Evolutionary conservation across 2,329 filamentous ascomycete species (phyloP), one percentile per base, ranked within the genome.

Genomic region (Microsporum ferrugineum): DNA sequence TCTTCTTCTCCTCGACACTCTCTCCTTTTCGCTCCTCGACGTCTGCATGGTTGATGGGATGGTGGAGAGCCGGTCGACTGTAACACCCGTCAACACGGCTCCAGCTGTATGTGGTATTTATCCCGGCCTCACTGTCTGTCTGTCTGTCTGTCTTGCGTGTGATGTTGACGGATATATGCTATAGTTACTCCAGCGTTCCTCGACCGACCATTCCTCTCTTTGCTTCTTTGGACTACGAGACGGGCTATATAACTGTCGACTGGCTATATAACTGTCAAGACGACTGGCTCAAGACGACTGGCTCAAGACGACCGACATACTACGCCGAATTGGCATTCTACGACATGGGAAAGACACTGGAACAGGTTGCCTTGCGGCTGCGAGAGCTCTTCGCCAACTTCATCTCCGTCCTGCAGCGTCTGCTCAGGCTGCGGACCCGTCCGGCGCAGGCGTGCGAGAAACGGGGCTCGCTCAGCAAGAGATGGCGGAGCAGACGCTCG

Each of bases 361-460:
- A 71, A 63, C 76, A 72, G 64, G 71, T 74, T 63, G 68, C 74
- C 67, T 73, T 72, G 61, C 70, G 72, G 61, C 67, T 76, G 70
- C 74, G 74, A 66, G 69, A 74, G 60, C 68, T 76, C 49, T 76
- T 76, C 63, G 70, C 71, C 43, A 73, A 73, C 61, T 67, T 76
- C 47, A 68, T 76, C 38, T 66, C 71, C 34, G 71, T 71, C 8
- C 65, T 78, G 61, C 74, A 77, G 63, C 71, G 70, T 17, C 72
- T 76, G 67, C 65, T 77, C 29, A 63, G 75, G 58, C 74, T 76
- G 2, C 58, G 57, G 17, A 53, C 58, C 12, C 60, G 53, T 1
- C 41, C 27, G 6, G 5, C 45, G 31, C 47, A 58, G 36, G 5
- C 43, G 14, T 56, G 41, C 17, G 51, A 55, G 34, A 61, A 60